A percentile compares a stretch with the other conserved stretches of the same genome.
These are phyloP conservation scores for Rhododendron williamsianum DNA, from an alignment of 148 eudicot species.

Conservation along the genomic window DNA sequence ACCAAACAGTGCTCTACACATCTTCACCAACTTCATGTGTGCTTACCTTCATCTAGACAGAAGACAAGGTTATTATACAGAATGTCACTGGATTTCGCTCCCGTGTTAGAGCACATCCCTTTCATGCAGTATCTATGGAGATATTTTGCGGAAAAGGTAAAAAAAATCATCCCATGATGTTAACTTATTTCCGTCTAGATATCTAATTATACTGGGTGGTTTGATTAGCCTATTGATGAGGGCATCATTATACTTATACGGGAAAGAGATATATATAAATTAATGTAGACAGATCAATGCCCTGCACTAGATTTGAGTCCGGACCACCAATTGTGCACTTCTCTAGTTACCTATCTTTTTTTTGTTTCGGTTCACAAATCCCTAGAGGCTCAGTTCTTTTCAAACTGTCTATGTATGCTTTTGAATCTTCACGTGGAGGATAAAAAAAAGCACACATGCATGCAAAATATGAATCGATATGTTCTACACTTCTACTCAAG, in stretches of 20 bases:
- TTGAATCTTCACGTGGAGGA: neutral
- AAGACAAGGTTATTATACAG: slow-evolving; percentile 89
- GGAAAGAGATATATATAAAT: neutral
- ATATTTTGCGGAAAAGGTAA: slow-evolving; percentile 86
- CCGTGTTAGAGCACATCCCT: slow-evolving; percentile 71
- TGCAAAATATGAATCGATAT: neutral
- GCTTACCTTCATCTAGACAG: slow-evolving; percentile 72
- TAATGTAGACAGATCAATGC: neutral
- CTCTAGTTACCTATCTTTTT: neutral
- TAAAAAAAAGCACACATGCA: neutral
- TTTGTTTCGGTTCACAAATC: neutral
- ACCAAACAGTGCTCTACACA: slow-evolving; percentile 84
- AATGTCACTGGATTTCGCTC: slow-evolving; percentile 97
- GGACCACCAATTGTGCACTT: neutral
- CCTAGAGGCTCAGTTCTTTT: neutral
- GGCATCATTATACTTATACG: neutral
- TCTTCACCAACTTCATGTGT: slow-evolving; percentile 95
- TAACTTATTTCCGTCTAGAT: neutral
- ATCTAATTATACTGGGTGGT: neutral
- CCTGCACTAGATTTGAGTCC: neutral
- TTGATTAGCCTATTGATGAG: neutral
- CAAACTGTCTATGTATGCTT: neutral
- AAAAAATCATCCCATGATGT: neutral
- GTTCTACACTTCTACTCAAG: neutral
- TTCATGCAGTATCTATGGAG: slow-evolving; percentile 80